Conservation (phyloP, 768 basidiomycete species). For the Auriscalpium microsporum region DNA sequence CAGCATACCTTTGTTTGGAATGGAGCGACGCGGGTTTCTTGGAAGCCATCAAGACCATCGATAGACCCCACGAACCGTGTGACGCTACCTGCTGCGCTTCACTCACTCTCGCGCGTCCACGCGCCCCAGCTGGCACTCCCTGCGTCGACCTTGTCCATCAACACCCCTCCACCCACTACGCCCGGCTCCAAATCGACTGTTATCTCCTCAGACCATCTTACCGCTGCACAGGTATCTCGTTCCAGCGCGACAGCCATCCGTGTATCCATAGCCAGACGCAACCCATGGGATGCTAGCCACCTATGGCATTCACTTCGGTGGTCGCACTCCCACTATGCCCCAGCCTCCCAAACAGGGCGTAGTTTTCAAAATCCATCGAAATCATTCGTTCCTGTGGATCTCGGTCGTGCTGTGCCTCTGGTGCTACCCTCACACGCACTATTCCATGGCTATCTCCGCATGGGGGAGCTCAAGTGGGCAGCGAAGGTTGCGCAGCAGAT, state of each 20-base stretch:
- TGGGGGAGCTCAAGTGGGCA: conserved; percentile 40
- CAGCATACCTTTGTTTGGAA: not conserved
- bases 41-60: no score
- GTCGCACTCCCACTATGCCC: conserved; percentile 12
- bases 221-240: conserved; percentile 13
- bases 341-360: conserved; percentile 10
- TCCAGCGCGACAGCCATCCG: conserved; percentile 12
- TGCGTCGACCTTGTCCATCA: no score
- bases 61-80: no score
- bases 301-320: conserved; percentile 12
- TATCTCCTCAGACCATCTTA: conserved; percentile 1
- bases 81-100: no score
- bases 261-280: conserved; percentile 5
- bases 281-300: conserved; percentile 12
- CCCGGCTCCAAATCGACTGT: not conserved
- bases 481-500: conserved; percentile 39
- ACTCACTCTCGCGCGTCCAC: no score
- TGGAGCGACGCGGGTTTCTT: no score
- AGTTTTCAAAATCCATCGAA: conserved; percentile 16
- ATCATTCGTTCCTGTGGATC: conserved; percentile 35
- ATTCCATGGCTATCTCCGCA: conserved; percentile 54
- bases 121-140: no score
- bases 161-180: no score
- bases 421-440: conserved; percentile 56
- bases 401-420: conserved; percentile 44